A percentile compares a stretch with the other conserved stretches of the same genome.
These are phyloP conservation scores for Panellus pusillus DNA, from an alignment of 768 basidiomycete species.

Conservation along the genomic window DNA sequence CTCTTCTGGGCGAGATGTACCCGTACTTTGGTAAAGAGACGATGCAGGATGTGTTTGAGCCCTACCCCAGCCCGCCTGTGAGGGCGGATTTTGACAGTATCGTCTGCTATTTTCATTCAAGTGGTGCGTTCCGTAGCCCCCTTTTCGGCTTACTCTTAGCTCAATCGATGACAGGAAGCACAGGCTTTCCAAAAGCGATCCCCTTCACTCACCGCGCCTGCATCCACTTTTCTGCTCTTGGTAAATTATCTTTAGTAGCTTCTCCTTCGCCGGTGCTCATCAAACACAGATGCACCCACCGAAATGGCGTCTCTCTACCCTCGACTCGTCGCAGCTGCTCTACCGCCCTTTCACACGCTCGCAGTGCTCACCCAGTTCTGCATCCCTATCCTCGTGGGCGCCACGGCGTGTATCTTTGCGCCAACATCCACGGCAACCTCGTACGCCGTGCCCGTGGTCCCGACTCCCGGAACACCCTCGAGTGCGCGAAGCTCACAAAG, in stretches of 20 bases:
- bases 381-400: conserved; percentile 26
- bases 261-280: neutral
- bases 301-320: neutral
- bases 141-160: too few species aligned
- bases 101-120: conserved; percentile 41
- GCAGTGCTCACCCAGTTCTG: conserved; percentile 34
- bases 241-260: neutral
- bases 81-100: conserved; percentile 25
- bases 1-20: conserved; percentile 33
- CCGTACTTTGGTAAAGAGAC: conserved; percentile 41
- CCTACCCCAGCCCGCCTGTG: conserved; percentile 25
- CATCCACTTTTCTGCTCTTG: neutral
- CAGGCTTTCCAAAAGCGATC: conserved; percentile 15
- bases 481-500: conserved; percentile 29
- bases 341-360: conserved; percentile 42
- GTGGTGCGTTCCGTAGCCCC: conserved; percentile 13
- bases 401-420: conserved; percentile 32
- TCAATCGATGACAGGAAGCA: too few species aligned
- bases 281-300: neutral
- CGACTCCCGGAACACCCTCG: conserved; percentile 41
- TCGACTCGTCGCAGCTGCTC: conserved; percentile 11
- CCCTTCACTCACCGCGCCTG: conserved; percentile 6
- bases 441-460: conserved; percentile 31
- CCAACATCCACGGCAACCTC: conserved; percentile 26
- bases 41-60: conserved; percentile 27